phyloP scores from a whole-genome alignment of 2,329 filamentous ascomycete genomes.

The Xylaria sp. region DNA sequence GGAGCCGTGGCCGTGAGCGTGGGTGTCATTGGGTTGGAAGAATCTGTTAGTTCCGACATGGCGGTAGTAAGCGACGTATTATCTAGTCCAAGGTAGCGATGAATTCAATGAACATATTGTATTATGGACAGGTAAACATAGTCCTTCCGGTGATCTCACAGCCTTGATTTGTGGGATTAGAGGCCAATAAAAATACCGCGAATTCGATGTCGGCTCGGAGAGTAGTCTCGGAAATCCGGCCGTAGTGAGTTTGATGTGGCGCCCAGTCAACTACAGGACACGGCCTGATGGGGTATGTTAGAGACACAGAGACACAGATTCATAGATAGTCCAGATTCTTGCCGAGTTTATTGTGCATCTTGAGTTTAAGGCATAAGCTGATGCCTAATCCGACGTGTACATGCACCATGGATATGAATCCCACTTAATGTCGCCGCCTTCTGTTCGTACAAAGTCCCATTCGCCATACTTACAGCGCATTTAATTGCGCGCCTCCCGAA shows the following conservation, averaged over 20 bases:
- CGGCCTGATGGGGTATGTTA: not conserved
- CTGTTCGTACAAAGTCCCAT: not conserved
- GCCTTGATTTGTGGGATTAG: not conserved
- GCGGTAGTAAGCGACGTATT: not conserved
- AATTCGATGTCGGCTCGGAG: conserved; percentile 13
- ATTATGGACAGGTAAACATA: not conserved
- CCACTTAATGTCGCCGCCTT: not conserved
- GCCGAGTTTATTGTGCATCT: not conserved
- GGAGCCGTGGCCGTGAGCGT: too few relatives aligned
- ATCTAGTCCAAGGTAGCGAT: not conserved
- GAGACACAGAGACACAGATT: not conserved
- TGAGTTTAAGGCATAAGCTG: not conserved
- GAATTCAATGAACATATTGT: not conserved
- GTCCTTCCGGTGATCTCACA: not conserved
- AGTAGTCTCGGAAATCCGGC: conserved; percentile 2
- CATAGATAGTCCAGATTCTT: not conserved
- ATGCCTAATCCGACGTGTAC: not conserved
- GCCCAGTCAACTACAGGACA: not conserved
- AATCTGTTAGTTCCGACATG: conserved; percentile 7
- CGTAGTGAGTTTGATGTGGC: not conserved
- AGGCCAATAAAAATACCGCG: too few relatives aligned
- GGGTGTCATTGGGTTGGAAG: not conserved
- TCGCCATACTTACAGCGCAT: not conserved
- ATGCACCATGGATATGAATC: not conserved
- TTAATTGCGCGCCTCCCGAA: not conserved